These are phyloP conservation scores for Aegle marmelos DNA, from an alignment of 345 rosid genomes.

Conservation along the genomic window DNA sequence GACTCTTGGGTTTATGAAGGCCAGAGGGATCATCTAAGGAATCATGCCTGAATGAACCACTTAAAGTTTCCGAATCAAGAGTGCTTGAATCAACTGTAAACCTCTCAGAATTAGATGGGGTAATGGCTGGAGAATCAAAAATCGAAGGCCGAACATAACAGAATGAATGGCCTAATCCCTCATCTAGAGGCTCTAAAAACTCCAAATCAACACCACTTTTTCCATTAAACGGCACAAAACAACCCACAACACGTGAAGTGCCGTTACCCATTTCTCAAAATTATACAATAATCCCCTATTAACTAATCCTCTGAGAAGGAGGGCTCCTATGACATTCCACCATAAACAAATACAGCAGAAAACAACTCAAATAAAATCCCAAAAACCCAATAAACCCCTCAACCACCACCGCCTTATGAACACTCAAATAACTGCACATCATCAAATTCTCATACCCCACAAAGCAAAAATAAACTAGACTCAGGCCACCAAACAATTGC, in stretches of 20 bases:
- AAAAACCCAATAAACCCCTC: conserved; percentile 52
- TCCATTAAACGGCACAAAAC: conserved; percentile 77
- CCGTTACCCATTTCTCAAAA: conserved; percentile 74
- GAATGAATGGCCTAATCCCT: conserved; percentile 97
- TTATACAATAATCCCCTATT: conserved; percentile 27
- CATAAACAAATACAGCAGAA: conserved; percentile 50
- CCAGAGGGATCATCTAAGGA: conserved; percentile 65
- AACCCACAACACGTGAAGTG: conserved; percentile 94
- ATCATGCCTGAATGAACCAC: conserved; percentile 84
- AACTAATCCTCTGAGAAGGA: conserved; percentile 39
- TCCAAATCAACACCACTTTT: conserved; percentile 81
- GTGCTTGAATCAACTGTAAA: conserved; percentile 93
- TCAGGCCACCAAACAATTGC: conserved; percentile 16
- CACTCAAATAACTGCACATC: conserved; percentile 49
- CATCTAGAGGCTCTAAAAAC: conserved; percentile 80
- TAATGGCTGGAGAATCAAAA: conserved; percentile 87
- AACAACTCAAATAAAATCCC: conserved; percentile 40
- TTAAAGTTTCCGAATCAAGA: conserved; percentile 81
- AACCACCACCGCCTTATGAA: conserved; percentile 55
- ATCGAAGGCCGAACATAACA: conserved; percentile 84
- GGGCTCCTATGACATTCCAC: conserved; percentile 47
- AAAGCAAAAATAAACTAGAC: conserved; percentile 17
- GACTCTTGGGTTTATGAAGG: conserved; percentile 53
- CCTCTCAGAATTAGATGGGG: conserved; percentile 93
- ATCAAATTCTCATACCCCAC: conserved; percentile 45